These are phyloP conservation scores for Phialocephala subalpina DNA, from an alignment of 2,329 filamentous ascomycete genomes.

Conservation along the genomic window DNA sequence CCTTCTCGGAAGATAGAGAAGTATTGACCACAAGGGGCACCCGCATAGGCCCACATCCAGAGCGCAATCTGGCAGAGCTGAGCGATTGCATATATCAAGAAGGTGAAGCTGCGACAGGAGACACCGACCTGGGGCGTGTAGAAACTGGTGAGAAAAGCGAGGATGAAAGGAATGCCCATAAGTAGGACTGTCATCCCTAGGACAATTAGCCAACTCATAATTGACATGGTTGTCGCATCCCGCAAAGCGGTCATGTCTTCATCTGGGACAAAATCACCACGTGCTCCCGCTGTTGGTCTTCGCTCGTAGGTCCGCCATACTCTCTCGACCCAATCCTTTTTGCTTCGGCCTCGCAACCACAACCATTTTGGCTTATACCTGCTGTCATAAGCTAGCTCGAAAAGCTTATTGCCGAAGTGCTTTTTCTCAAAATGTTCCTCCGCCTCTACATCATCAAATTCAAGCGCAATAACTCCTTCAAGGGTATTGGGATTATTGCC, in stretches of 20 bases:
- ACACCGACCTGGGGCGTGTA: conserved; percentile 39
- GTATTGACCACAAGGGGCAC: conserved; percentile 20
- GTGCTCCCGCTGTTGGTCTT: conserved; percentile 15
- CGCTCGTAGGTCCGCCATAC: conserved; percentile 27
- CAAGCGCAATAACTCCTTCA: conserved; percentile 32
- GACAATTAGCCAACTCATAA: conserved; percentile 30
- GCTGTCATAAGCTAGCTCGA: conserved; percentile 30
- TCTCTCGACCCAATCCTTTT: conserved; percentile 8
- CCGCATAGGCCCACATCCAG: conserved; percentile 15
- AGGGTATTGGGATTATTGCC: conserved; percentile 32
- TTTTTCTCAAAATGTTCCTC: background rate
- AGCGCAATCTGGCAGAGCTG: conserved; percentile 43
- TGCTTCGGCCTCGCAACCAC: conserved; percentile 29
- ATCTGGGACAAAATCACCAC: conserved; percentile 16
- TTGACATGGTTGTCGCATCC: conserved; percentile 18
- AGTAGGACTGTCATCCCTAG: conserved; percentile 24
- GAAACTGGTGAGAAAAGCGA: conserved; percentile 46
- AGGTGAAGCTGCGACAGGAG: conserved; percentile 45
- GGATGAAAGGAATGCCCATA: conserved; percentile 21
- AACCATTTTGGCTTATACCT: conserved; percentile 29
- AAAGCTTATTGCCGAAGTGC: too few species aligned
- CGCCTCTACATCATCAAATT: conserved; percentile 26
- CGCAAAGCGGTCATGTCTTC: conserved; percentile 28
- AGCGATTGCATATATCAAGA: conserved; percentile 44
- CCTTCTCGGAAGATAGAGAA: conserved; percentile 22